These are phyloP conservation scores for Pulveroboletus sp. DNA, from an alignment of 768 basidiomycete species.

Conservation along the genomic window DNA sequence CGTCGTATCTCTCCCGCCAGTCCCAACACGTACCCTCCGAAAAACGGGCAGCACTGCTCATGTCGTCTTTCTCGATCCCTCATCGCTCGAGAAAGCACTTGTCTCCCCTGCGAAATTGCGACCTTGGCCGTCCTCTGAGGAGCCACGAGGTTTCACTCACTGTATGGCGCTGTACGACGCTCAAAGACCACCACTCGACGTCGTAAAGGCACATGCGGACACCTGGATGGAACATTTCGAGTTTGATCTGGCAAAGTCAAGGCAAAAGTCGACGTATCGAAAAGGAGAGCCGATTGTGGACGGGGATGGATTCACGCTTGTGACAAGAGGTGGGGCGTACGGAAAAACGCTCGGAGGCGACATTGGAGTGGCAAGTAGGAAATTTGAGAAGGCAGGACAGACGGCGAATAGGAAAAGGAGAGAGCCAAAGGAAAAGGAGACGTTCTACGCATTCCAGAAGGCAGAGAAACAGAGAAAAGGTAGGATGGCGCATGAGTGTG, in stretches of 20 bases:
- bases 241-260: conserved; percentile 48
- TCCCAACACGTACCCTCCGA: conserved; percentile 50
- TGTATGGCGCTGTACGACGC: conserved; percentile 61
- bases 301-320: conserved; percentile 92
- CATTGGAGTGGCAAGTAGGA: conserved; percentile 57
- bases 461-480: conserved; percentile 85
- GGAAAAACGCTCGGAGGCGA: conserved; percentile 86
- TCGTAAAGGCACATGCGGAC: conserved; percentile 76
- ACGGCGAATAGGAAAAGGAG: conserved; percentile 44
- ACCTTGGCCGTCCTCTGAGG: conserved; percentile 60
- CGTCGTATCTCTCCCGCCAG: conserved; percentile 56
- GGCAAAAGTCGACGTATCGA: conserved; percentile 59
- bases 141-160: conserved; percentile 67
- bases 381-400: conserved; percentile 38
- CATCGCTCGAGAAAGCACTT: conserved; percentile 67
- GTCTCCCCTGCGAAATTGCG: conserved; percentile 45
- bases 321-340: conserved; percentile 87
- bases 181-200: conserved; percentile 70
- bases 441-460: conserved; percentile 88
- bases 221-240: conserved; percentile 75
- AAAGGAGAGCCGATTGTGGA: conserved; percentile 90
- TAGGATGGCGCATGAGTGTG: conserved; percentile 28
- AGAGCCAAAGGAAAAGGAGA: conserved; percentile 62
- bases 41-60: conserved; percentile 68
- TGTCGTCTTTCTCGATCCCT: conserved; percentile 63